Evolutionary conservation across 2,329 filamentous ascomycete species (phyloP).

Genomic region (Calonectria hawksworthii): DNA sequence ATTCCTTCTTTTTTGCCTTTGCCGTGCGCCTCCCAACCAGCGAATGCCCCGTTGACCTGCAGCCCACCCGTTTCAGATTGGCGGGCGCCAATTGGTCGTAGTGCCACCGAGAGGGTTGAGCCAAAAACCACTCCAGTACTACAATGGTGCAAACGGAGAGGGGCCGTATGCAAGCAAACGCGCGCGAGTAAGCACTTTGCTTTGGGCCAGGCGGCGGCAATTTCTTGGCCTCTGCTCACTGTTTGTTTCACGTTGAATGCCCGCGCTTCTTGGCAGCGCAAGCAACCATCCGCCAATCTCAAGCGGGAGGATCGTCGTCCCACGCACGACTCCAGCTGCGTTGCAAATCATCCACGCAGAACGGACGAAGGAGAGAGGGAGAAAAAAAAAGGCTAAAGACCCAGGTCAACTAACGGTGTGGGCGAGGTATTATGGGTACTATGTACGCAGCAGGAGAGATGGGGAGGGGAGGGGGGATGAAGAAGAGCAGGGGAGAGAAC

Average conservation of each 20-base stretch:
- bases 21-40: slow-evolving; percentile 9
- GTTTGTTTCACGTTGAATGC: slow-evolving; percentile 21
- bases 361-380: neutral
- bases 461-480: neutral
- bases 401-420: neutral
- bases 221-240: neutral
- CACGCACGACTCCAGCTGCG: neutral
- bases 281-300: slow-evolving; percentile 13
- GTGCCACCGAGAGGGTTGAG: neutral
- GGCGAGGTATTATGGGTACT: neutral
- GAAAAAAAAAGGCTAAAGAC: neutral
- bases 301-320: slow-evolving; percentile 10
- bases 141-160: neutral
- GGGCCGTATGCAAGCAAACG: neutral
- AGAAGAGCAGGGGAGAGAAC: neutral
- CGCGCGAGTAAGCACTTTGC: neutral
- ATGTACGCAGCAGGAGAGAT: neutral
- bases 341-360: neutral
- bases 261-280: slow-evolving; percentile 21
- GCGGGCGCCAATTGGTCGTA: slow-evolving; percentile 13
- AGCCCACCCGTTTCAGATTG: slow-evolving; percentile 17
- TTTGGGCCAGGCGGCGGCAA: neutral
- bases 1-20: neutral
- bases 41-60: slow-evolving; percentile 19
- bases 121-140: neutral